phyloP scores from a whole-genome alignment of 2,329 filamentous ascomycete species.

The Colletotrichum echinochloae region DNA sequence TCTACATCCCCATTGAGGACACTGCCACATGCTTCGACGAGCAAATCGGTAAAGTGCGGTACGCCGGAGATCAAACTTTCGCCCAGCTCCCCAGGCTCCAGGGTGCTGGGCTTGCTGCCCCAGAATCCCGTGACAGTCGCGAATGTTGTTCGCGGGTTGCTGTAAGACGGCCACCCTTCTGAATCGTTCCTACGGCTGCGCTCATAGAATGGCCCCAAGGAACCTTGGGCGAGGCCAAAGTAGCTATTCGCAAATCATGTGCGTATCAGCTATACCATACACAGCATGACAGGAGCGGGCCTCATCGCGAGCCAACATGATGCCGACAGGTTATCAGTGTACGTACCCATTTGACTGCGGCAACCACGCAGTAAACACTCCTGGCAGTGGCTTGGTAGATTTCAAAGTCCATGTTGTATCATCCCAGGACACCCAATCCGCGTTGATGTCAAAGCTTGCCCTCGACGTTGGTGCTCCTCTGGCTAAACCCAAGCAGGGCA shows the following conservation, averaged over 20 bases:
- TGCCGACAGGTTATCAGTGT: neutral
- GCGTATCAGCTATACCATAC: neutral
- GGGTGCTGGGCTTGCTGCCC: constrained; percentile 18
- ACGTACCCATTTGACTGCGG: constrained; percentile 25
- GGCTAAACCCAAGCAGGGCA: neutral
- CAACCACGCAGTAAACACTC: constrained; percentile 20
- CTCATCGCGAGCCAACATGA: neutral
- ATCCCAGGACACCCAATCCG: constrained; percentile 23
- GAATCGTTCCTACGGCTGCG: constrained; percentile 21
- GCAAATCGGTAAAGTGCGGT: constrained; percentile 63
- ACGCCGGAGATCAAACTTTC: constrained; percentile 79
- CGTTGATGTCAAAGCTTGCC: constrained; percentile 22
- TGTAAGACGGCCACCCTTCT: constrained; percentile 21
- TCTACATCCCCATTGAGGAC: constrained; percentile 15
- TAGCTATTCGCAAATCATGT: constrained; percentile 1
- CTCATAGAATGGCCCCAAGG: constrained; percentile 19
- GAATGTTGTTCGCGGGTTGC: constrained; percentile 20
- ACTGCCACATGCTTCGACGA: constrained; percentile 20
- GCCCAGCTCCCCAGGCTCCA: constrained; percentile 43
- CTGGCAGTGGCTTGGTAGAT: constrained; percentile 22
- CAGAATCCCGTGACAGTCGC: constrained; percentile 21
- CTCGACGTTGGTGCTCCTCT: constrained; percentile 15
- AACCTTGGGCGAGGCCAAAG: constrained; percentile 21
- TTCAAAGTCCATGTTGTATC: constrained; percentile 21
- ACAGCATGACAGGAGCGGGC: neutral